Evolutionary conservation across 345 rosid species (phyloP), one percentile per base, ranked within the genome.

Genomic region (Reutealis trisperma): DNA sequence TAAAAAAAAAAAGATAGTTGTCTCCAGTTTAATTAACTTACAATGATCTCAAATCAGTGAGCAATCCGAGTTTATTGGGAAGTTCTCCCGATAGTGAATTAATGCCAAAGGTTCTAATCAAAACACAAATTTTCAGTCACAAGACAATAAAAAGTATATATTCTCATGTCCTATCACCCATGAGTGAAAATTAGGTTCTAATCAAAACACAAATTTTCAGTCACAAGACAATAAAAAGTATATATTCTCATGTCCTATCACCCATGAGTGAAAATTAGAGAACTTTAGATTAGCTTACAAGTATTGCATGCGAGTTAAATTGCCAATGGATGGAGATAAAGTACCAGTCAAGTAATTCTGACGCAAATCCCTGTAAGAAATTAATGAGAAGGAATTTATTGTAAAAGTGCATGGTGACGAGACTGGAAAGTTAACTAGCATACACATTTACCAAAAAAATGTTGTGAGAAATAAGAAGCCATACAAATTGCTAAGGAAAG

Each of bases 61-160:
- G 94, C 79, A 75, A 51, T 54, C 97, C 94, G 65, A 92, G 81
- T 82, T 90, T 93, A 74, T 75, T 83, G 12, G 94, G 97, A 61
- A 92, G 75, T 77, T 90, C 89, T 67, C 93, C 97, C 14, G 89
- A 88, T 52, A 89, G 69, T 0, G 90, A 80, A 84, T 92, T 89
- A 59, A 79, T 83, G 63, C 87, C 90, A 72, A 92, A 0, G 75
- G 1, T 62, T 91, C 97, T 93, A 82, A 1, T 25, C 3, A 42
- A 37, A 67, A 67, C 60, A 37, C 16, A 16, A 63, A 14, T 57
- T 77, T 58, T 64, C 55, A 0, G 57, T 57, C 49, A 59, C 72
- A 11, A 64, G 58, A 54, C 41, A 41, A 69, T 19, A 42, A 65
- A 18, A 2, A n/a, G 16, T 4, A 37, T 42, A 30, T 57, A 27